Evolutionary conservation across 2,329 filamentous ascomycete species (phyloP).

Genomic region (Rhynchosporium graminicola): DNA sequence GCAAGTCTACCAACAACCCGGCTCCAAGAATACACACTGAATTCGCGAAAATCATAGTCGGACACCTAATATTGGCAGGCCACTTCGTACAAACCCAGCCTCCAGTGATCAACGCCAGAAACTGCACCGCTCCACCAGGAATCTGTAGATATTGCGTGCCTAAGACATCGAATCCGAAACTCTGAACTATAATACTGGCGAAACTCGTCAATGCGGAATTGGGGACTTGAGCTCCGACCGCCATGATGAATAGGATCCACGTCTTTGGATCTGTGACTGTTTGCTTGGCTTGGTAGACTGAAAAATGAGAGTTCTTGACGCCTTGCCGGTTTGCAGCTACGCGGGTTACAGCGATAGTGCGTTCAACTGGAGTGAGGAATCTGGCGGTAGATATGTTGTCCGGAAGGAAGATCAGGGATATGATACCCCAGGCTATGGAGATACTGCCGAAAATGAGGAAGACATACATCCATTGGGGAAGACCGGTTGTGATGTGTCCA

Average conservation of each 20-base stretch:
- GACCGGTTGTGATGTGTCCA: constrained; percentile 56
- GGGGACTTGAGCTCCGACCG: constrained; percentile 53
- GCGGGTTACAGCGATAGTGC: constrained; percentile 53
- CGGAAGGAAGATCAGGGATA: constrained; percentile 59
- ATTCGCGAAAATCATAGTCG: constrained; percentile 58
- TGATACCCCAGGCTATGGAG: constrained; percentile 54
- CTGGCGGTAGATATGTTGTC: constrained; percentile 63
- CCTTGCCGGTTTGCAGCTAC: constrained; percentile 54
- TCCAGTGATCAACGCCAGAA: constrained; percentile 52
- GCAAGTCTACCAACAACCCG: constrained; percentile 53
- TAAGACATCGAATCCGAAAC: constrained; percentile 45
- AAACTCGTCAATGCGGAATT: constrained; percentile 58
- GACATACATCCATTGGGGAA: constrained; percentile 57
- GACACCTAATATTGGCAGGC: constrained; percentile 51
- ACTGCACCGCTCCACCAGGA: constrained; percentile 58
- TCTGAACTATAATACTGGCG: constrained; percentile 34
- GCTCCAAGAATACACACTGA: constrained; percentile 55
- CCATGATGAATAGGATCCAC: constrained; percentile 58
- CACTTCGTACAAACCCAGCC: constrained; percentile 54
- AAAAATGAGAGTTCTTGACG: constrained; percentile 54
- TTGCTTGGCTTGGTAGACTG: constrained; percentile 49
- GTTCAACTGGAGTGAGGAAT: constrained; percentile 60
- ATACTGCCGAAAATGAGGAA: constrained; percentile 61
- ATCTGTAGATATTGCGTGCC: constrained; percentile 61
- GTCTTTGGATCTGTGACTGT: constrained; percentile 56